Evolutionary conservation across 2,329 filamentous ascomycete genomes (phyloP), one percentile per base, ranked within the genome.

Genomic region (Fusarium ambrosium): DNA sequence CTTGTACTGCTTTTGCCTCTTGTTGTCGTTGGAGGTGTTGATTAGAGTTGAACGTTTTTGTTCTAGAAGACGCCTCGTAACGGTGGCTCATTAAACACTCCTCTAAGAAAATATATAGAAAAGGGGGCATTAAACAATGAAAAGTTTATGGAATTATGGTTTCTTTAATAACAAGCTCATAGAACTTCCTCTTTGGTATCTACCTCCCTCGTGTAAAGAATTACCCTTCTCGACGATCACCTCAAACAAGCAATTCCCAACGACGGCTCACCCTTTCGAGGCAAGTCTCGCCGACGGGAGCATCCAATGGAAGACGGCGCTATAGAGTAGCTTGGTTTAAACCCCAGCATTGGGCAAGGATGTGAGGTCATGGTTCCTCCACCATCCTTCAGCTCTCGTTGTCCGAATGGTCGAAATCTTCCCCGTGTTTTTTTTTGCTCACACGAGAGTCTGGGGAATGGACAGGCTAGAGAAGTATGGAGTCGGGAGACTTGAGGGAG

Each of bases 301-400:
- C 32, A 32, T 7, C 60, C 60, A 62, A 62, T 53, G 6, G n/a
- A 29, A 11, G n/a, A 11, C 22, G 24, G 16, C 60, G 60, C 60
- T 62, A 39, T 37, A 24, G n/a, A 45, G 20, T 53, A 51, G 60
- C 41, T 24, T 14, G 20, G 10, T 29, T 36, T 27, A 16, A 53
- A 37, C 29, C 37, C 60, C 10, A 18, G 14, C 10, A 1, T 16
- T 6, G 7, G 8, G 20, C 20, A 37, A 29, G 37, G 29, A 53
- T 36, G 29, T 53, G 43, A 62, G 60, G 43, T 53, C 60, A 62
- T 37, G 60, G 58, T 14, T 61, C 53, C 32, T 53, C 45, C 27
- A 53, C 24, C 24, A 14, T 59, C 16, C n/a, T 27, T 43, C 37
- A 61, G 58, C 24, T 61, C 14, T 29, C 16, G 41, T 59, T 29